Percentiles rank a stretch among this genome's conserved stretches.
phyloP scores from a whole-genome alignment of 495 filamentous ascomycete genomes.

The Aspergillus ellipticus region DNA sequence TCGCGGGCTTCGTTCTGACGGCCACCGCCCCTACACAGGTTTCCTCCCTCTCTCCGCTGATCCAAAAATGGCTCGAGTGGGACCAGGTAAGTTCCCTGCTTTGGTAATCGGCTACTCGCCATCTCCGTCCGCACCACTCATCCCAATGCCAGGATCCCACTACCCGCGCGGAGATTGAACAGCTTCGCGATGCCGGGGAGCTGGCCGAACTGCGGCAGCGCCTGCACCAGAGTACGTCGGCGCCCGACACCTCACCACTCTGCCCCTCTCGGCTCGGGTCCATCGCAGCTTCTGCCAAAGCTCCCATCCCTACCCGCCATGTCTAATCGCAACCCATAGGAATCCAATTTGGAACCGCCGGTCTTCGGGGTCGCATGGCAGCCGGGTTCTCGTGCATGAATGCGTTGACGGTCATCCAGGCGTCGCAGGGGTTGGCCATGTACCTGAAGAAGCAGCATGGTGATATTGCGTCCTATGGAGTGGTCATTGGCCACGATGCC shows the following conservation, averaged over 20 bases:
- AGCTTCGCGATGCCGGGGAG: conserved; percentile 47
- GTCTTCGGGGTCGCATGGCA: conserved; percentile 65
- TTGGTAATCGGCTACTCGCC: neutral
- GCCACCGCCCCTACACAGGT: conserved; percentile 18
- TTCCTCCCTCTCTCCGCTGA: conserved; percentile 32
- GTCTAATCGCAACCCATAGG: conserved; percentile 29
- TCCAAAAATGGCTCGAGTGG: conserved; percentile 58
- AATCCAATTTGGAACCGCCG: conserved; percentile 69
- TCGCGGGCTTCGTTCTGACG: neutral
- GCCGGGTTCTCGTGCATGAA: conserved; percentile 72
- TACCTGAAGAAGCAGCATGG: conserved; percentile 49
- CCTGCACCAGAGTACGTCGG: conserved; percentile 47
- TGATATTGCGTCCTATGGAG: conserved; percentile 38
- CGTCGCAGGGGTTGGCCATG: conserved; percentile 66
- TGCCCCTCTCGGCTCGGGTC: neutral
- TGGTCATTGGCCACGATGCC: conserved; percentile 67
- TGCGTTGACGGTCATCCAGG: conserved; percentile 65
- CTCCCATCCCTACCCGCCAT: neutral
- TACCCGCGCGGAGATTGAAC: conserved; percentile 57
- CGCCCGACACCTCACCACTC: neutral
- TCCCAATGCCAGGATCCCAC: conserved; percentile 40
- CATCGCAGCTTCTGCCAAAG: neutral
- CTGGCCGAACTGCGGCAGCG: conserved; percentile 52
- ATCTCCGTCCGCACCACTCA: neutral
- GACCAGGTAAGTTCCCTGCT: conserved; percentile 46